Percentiles rank a stretch among this genome's conserved stretches.
Conservation (phyloP, 441 rosid genomes). For the Gossypium davidsonii region DNA sequence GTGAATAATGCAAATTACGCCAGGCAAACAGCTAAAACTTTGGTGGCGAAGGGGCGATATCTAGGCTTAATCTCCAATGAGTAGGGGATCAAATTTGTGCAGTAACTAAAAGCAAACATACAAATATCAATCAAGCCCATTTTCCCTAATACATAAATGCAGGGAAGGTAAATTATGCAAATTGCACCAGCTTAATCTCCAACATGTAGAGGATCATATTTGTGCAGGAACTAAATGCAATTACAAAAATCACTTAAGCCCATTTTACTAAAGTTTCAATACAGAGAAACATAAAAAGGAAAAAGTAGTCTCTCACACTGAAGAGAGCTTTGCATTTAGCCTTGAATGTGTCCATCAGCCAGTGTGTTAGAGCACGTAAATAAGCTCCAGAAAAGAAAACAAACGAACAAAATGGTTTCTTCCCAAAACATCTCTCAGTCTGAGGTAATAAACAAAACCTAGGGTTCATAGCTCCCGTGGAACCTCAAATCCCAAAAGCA, state of each 20-base stretch:
- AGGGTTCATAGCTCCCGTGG: constrained; percentile 24
- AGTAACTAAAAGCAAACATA: background rate
- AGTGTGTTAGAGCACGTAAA: constrained; percentile 13
- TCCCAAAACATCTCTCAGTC: constrained; percentile 27
- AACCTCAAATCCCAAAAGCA: constrained; percentile 15
- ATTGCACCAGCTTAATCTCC: background rate
- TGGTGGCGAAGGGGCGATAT: too few relatives aligned
- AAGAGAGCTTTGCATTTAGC: constrained; percentile 29
- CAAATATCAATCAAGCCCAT: background rate
- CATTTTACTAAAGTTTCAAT: background rate
- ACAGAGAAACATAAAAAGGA: background rate
- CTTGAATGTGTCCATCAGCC: constrained; percentile 30
- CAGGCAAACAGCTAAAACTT: too few relatives aligned
- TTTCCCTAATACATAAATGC: background rate
- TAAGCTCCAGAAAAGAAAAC: constrained; percentile 31
- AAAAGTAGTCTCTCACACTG: constrained; percentile 25
- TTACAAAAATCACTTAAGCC: background rate
- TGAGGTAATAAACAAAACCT: constrained; percentile 22
- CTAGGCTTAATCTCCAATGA: background rate
- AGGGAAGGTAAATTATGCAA: background rate
- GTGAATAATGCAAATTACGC: background rate
- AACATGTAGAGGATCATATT: background rate
- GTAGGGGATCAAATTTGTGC: background rate
- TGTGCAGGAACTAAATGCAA: background rate
- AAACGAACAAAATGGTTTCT: constrained; percentile 30